Conservation (phyloP, 2,329 filamentous ascomycete species). For the Biscogniauxia sp. region DNA sequence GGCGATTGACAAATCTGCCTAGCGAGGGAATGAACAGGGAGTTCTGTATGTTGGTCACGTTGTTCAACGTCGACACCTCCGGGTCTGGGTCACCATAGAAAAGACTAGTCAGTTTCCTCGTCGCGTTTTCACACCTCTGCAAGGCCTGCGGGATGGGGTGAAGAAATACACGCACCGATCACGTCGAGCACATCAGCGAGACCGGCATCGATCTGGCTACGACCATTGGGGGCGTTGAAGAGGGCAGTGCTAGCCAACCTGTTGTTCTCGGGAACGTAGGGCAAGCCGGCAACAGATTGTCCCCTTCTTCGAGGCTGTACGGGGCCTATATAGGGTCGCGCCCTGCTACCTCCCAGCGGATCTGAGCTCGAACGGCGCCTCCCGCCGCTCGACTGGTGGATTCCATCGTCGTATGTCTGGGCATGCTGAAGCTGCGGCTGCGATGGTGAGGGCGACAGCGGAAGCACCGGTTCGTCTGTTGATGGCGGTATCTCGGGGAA, state of each 20-base stretch:
- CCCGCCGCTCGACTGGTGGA: slow-evolving; percentile 1
- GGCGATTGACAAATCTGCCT: slow-evolving; percentile 71
- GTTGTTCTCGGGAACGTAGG: slow-evolving; percentile 18
- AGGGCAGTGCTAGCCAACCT: slow-evolving; percentile 24
- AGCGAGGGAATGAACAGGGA: slow-evolving; percentile 82
- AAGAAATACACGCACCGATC: slow-evolving; percentile 50
- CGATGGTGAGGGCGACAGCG: slow-evolving; percentile 3
- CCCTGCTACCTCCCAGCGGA: slow-evolving; percentile 21
- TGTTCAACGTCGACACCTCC: slow-evolving; percentile 78
- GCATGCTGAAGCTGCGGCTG: slow-evolving; percentile 5
- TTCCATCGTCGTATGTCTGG: slow-evolving; percentile 4
- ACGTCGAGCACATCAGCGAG: slow-evolving; percentile 68
- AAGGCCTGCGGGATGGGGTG: no score
- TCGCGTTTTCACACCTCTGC: not conserved
- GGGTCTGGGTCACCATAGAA: slow-evolving; percentile 55
- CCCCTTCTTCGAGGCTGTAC: slow-evolving; percentile 21
- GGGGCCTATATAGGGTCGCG: slow-evolving; percentile 21
- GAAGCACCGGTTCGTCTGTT: slow-evolving; percentile 2
- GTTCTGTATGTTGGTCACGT: slow-evolving; percentile 86
- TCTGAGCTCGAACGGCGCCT: slow-evolving; percentile 28
- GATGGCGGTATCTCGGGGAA: slow-evolving; percentile 16
- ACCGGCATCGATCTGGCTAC: slow-evolving; percentile 55
- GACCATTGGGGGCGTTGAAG: slow-evolving; percentile 24
- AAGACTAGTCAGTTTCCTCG: not conserved
- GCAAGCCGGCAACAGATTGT: slow-evolving; percentile 12